A percentile compares a stretch with the other conserved stretches of the same genome.
phyloP scores from a whole-genome alignment of 1,284 basidiomycete species.

The Ceratorhiza oryzae-sativae region DNA sequence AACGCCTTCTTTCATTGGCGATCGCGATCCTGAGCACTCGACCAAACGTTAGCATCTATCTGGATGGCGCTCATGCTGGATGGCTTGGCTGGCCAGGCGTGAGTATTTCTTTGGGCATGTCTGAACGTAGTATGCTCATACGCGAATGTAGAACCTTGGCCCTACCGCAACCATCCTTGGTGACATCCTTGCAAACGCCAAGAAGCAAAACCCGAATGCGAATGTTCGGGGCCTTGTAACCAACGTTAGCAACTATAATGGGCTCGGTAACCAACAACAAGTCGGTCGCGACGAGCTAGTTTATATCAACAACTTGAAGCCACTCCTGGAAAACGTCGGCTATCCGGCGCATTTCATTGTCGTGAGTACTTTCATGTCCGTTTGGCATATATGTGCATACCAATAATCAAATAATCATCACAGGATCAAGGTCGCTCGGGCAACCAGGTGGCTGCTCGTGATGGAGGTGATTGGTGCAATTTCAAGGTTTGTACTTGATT shows the following conservation, averaged over 20 bases:
- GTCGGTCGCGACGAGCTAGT: constrained; percentile 39
- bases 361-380: not conserved
- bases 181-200: constrained; percentile 37
- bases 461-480: constrained; percentile 44
- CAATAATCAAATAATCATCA: too few relatives aligned
- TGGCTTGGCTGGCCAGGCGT: constrained; percentile 42
- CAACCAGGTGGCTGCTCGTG: constrained; percentile 41
- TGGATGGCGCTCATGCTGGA: constrained; percentile 42
- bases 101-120: not conserved
- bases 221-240: constrained; percentile 38
- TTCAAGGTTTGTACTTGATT: constrained; percentile 35
- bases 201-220: constrained; percentile 33
- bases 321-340: constrained; percentile 30
- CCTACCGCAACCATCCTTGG: constrained; percentile 40
- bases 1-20: constrained; percentile 34
- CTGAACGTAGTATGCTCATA: not conserved
- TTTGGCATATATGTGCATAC: not conserved
- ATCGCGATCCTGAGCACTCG: constrained; percentile 24
- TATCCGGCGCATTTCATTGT: constrained; percentile 42
- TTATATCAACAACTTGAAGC: constrained; percentile 40
- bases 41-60: constrained; percentile 40
- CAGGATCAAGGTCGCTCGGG: constrained; percentile 43
- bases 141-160: constrained; percentile 37
- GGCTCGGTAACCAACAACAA: constrained; percentile 41
- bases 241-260: constrained; percentile 42